A percentile compares a stretch with the other conserved stretches of the same genome.
Evolutionary conservation across 768 basidiomycete species (phyloP).

Genomic region (Auriscalpium microsporum): DNA sequence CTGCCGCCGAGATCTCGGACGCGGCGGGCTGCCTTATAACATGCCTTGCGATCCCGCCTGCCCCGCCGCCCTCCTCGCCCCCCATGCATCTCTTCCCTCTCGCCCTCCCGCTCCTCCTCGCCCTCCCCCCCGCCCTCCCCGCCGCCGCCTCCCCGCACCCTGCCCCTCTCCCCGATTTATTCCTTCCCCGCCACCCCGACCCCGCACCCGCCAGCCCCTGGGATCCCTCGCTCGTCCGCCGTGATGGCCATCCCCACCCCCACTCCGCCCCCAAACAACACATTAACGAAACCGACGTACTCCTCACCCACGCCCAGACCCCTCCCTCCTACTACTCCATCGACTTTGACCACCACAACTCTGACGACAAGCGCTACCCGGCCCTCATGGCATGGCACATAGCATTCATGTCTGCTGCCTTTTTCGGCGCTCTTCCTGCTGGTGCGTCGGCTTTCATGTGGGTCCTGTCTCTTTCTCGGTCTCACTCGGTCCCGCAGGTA

Average conservation of each 20-base stretch:
- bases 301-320: constrained; percentile 54
- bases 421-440: constrained; percentile 74
- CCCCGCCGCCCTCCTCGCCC: neutral
- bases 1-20: constrained; percentile 3
- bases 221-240: neutral
- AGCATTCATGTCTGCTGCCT: constrained; percentile 68
- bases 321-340: constrained; percentile 79
- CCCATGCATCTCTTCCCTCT: constrained; percentile 12
- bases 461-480: neutral
- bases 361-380: constrained; percentile 42
- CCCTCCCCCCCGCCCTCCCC: constrained; percentile 10
- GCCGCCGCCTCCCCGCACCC: constrained; percentile 7
- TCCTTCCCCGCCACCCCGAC: neutral
- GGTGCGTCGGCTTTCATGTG: constrained; percentile 37
- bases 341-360: constrained; percentile 54
- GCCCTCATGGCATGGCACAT: constrained; percentile 67
- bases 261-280: constrained; percentile 43
- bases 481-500: constrained; percentile 38
- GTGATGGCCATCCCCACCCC: constrained; percentile 32
- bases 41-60: neutral
- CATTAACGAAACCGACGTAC: constrained; percentile 73
- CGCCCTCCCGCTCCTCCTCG: constrained; percentile 5
- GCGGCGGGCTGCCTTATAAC: neutral
- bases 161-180: constrained; percentile 1
- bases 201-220: no score